Conservation (phyloP, 768 basidiomycete species). For the Tubosaeta sp. region DNA sequence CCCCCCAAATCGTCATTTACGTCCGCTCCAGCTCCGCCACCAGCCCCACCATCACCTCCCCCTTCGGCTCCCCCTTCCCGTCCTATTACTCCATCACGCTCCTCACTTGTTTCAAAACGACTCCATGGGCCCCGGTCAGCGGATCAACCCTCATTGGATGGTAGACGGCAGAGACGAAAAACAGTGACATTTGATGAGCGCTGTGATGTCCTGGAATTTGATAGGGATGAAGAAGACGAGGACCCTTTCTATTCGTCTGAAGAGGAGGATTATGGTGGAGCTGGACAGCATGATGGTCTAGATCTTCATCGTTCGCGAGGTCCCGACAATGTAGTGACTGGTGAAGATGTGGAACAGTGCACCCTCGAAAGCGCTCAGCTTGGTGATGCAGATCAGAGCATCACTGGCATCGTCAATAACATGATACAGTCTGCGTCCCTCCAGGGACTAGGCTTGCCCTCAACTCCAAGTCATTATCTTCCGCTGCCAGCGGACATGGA, state of each 20-base stretch:
- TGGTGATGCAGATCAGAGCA: constrained; percentile 48
- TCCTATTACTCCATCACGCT: constrained; percentile 40
- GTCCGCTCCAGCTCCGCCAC: constrained; percentile 1
- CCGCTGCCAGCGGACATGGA: constrained; percentile 50
- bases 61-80: constrained; percentile 42
- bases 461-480: constrained; percentile 34
- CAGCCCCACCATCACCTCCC: constrained; percentile 25
- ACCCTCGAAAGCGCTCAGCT: constrained; percentile 42
- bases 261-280: constrained; percentile 28
- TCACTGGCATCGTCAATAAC: constrained; percentile 68
- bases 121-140: constrained; percentile 72
- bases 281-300: constrained; percentile 9
- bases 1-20: constrained; percentile 20
- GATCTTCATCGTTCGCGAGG: constrained; percentile 14
- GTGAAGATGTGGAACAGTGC: constrained; percentile 10
- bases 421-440: constrained; percentile 45
- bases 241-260: constrained; percentile 43
- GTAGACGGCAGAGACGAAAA: constrained; percentile 57
- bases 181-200: constrained; percentile 77
- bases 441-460: constrained; percentile 25
- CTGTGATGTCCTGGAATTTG: constrained; percentile 81
- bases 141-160: constrained; percentile 28
- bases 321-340: neutral
- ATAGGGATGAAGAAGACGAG: constrained; percentile 54
- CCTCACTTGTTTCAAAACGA: constrained; percentile 66